Evolutionary conservation across 345 rosid genomes (phyloP), one percentile per base, ranked within the genome.

Genomic region (Eucalyptus curtisii): DNA sequence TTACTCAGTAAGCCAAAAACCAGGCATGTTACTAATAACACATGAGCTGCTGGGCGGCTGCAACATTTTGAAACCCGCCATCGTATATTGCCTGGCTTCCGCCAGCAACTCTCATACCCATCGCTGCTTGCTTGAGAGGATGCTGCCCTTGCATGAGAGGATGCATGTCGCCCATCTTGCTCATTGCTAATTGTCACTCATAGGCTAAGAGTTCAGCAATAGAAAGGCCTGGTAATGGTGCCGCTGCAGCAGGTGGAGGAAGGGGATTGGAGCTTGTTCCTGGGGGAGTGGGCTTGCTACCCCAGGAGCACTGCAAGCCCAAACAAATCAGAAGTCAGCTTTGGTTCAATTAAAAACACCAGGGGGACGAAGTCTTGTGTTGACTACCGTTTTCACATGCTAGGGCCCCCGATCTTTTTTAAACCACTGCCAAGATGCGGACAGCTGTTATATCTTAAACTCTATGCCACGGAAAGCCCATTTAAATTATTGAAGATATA

Each of bases 81-180:
- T 97, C 99, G 30, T 97, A 96, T 88, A 95, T 96, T 49, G 99
- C 98, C 88, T 95, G 97, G 93, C 96, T 98, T 31, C 95, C 96
- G 86, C 98, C 97, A 52, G 96, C 96, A 49, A 92, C 92, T 89
- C 97, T 95, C 90, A 95, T 92, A 85, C 99, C 98, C 96, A 96
- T 94, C 86, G 95, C 95, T 31, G 94, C 96, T 89, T 96, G 97
- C 92, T 96, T 95, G 16, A 96, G 95, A 89, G 96, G 94, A 91
- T 93, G 99, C 90, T 97, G 97, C 4, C 94, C 96, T 88, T 96
- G 98, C 97, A 97, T 95, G 33, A 96, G 90, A 76, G 96, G 94
- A 88, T 95, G 96, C 86, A 95, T 91, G 87, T 95, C 94, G 12
- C 96, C 96, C 96, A 98, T 96, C 96, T 97, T 98, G 93, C 92